Evolutionary conservation across 257 asterid species (phyloP).

Genomic region (Striga asiatica): DNA sequence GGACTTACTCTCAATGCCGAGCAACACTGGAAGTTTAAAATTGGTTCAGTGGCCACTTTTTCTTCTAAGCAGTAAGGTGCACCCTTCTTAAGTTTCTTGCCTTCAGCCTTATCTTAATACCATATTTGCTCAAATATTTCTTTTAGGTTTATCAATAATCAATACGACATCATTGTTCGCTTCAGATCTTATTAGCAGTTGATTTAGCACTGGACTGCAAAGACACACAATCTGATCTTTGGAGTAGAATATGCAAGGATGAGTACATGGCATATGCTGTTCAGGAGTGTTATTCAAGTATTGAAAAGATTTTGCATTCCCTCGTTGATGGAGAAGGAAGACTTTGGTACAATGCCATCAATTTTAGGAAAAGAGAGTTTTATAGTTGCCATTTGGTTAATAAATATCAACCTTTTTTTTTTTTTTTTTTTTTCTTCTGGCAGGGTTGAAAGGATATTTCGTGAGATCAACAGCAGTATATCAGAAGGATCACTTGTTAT

Average conservation of each 20-base stretch:
- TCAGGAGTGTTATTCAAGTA: slow-evolving; percentile 83
- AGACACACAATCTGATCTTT: slow-evolving; percentile 82
- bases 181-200: slow-evolving; percentile 82
- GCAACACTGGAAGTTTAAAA: slow-evolving; percentile 79
- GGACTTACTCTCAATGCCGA: slow-evolving; percentile 98
- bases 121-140: neutral
- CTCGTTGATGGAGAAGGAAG: slow-evolving; percentile 95
- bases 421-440: slow-evolving; percentile 12
- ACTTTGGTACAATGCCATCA: slow-evolving; percentile 48
- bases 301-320: slow-evolving; percentile 78
- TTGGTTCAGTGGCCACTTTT: slow-evolving; percentile 99
- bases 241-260: slow-evolving; percentile 86
- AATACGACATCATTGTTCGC: slow-evolving; percentile 7
- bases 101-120: slow-evolving; percentile 8
- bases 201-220: slow-evolving; percentile 97
- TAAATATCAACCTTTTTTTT: slow-evolving; percentile 8
- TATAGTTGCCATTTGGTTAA: neutral
- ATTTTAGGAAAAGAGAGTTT: neutral
- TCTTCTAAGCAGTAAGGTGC: slow-evolving; percentile 93
- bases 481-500: slow-evolving; percentile 76
- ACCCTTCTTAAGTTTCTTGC: slow-evolving; percentile 13
- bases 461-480: slow-evolving; percentile 80
- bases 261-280: slow-evolving; percentile 99
- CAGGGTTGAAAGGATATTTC: slow-evolving; percentile 96
- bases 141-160: neutral